These are phyloP conservation scores for Solanum hybrid DNA, from an alignment of 305 asterid species.

Conservation along the genomic window DNA sequence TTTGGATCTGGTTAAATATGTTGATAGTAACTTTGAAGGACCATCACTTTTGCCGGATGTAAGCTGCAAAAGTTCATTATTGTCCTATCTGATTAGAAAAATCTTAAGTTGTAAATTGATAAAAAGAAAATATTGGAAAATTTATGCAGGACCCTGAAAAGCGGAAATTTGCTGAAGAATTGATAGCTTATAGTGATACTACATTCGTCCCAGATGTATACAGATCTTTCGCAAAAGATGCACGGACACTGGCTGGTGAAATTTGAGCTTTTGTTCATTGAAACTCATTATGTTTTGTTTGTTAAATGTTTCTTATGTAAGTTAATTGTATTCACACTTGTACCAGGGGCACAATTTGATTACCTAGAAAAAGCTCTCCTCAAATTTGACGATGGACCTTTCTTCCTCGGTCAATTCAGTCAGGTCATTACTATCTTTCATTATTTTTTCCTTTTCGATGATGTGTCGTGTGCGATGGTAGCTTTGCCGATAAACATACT, in stretches of 20 bases:
- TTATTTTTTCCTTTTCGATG: not conserved
- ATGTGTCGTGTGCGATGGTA: not conserved
- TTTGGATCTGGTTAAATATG: conserved; percentile 55
- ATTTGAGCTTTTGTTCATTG: not conserved
- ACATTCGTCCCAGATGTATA: conserved; percentile 25
- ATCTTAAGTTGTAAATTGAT: not conserved
- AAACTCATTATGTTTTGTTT: not conserved
- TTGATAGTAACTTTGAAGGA: conserved; percentile 66
- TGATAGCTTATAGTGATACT: conserved; percentile 44
- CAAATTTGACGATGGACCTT: conserved; percentile 62
- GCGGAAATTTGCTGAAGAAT: conserved; percentile 52
- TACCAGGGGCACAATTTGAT: conserved; percentile 29
- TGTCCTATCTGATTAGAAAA: not conserved
- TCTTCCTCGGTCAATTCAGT: conserved; percentile 72
- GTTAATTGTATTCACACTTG: not conserved
- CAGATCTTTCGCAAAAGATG: conserved; percentile 41
- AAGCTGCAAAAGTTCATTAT: conserved; percentile 11
- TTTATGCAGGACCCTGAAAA: conserved; percentile 50
- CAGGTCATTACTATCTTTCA: conserved; percentile 26
- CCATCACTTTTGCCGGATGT: conserved; percentile 61
- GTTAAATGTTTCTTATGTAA: not conserved
- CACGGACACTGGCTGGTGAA: conserved; percentile 40
- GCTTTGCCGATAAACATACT: not conserved
- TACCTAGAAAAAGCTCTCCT: conserved; percentile 63
- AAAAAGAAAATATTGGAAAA: not conserved